Evolutionary conservation across 176 grass and related monocot genomes (phyloP).

Genomic region (Guadua angustifolia): DNA sequence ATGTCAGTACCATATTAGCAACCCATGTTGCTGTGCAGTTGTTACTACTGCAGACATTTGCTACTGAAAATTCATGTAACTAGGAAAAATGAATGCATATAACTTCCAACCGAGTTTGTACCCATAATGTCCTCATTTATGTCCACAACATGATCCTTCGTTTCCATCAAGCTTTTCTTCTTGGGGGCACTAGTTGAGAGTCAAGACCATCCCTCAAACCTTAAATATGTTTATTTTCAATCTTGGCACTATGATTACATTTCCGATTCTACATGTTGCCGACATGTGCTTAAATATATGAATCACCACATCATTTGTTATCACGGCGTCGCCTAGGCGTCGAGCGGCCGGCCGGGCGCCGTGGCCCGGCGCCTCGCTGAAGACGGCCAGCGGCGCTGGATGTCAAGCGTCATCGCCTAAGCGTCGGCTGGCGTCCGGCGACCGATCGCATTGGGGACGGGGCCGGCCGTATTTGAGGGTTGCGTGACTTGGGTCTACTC

Average conservation of each 20-base stretch:
- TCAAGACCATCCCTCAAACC: conserved; percentile 4
- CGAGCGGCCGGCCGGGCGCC: no score
- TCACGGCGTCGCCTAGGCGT: no score
- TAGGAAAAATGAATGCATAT: conserved; percentile 24
- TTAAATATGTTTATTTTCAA: conserved; percentile 13
- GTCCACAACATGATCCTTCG: neutral
- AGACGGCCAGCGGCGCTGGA: no score
- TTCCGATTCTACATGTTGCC: conserved; percentile 28
- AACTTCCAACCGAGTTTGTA: neutral
- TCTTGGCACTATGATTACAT: neutral
- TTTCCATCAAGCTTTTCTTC: conserved; percentile 34
- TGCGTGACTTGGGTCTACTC: no score
- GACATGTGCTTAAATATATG: conserved; percentile 12
- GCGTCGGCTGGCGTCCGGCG: no score
- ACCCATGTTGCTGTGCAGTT: conserved; percentile 16
- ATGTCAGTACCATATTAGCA: conserved; percentile 14
- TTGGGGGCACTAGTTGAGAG: conserved; percentile 19
- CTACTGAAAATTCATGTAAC: conserved; percentile 22
- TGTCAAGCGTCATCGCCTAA: no score
- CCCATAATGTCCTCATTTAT: conserved; percentile 23
- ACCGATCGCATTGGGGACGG: no score
- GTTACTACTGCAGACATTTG: conserved; percentile 6
- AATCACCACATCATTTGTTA: conserved; percentile 22
- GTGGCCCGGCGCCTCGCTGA: no score
- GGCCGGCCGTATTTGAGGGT: no score